Conservation (phyloP, 495 filamentous ascomycete species). For the Articulospora tetracladia region DNA sequence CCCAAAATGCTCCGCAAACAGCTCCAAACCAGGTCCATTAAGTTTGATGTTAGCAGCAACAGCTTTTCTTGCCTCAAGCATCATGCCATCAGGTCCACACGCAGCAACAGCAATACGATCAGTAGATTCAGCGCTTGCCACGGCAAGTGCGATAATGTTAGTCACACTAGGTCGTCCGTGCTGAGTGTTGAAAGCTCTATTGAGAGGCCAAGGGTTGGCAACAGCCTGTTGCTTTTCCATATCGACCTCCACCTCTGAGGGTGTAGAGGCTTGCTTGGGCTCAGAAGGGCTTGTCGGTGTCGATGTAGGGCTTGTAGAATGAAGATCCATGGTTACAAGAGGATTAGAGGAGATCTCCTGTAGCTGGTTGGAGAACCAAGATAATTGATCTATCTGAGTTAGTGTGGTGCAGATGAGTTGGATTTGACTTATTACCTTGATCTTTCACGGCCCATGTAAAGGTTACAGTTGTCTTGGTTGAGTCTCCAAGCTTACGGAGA, state of each 20-base stretch:
- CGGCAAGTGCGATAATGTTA: constrained; percentile 35
- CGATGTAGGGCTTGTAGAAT: constrained; percentile 33
- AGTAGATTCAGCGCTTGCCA: constrained; percentile 33
- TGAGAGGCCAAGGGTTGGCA: background rate
- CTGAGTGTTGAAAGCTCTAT: constrained; percentile 11
- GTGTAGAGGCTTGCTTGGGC: constrained; percentile 22
- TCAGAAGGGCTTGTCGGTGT: background rate
- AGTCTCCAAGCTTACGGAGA: constrained; percentile 38
- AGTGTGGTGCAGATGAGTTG: background rate
- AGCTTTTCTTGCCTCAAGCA: constrained; percentile 43
- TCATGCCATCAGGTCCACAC: constrained; percentile 47
- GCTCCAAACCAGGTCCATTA: constrained; percentile 46
- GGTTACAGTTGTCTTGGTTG: constrained; percentile 37
- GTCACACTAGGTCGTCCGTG: constrained; percentile 40
- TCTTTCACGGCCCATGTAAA: constrained; percentile 49
- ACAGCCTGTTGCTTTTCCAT: constrained; percentile 16
- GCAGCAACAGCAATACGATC: constrained; percentile 45
- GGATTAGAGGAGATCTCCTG: constrained; percentile 38
- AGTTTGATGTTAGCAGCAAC: constrained; percentile 44
- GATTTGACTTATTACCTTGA: constrained; percentile 37
- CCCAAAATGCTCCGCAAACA: constrained; percentile 54
- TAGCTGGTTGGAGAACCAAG: constrained; percentile 50
- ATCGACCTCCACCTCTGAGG: constrained; percentile 17
- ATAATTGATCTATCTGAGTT: constrained; percentile 34
- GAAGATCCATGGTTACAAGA: constrained; percentile 41